Evolutionary conservation across 371 early-diverging fungal species (phyloP).

Genomic region (Saksenaea vasiformis): DNA sequence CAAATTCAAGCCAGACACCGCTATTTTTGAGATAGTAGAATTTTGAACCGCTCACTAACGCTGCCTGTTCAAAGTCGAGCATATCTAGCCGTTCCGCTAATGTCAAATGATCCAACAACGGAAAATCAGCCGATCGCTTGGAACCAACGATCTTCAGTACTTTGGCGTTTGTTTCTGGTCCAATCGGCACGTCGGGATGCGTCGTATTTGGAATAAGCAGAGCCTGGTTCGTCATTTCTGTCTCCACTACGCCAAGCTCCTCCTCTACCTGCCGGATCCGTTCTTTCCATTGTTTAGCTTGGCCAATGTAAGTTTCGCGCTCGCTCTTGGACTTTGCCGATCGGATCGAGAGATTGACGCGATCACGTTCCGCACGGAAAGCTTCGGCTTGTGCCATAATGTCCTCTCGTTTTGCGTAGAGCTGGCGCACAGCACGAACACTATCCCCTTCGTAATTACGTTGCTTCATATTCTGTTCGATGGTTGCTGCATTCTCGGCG

Average conservation of each 20-base stretch:
- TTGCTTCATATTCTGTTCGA: constrained; percentile 51
- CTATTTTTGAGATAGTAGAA: constrained; percentile 87
- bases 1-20: constrained; percentile 86
- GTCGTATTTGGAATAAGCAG: constrained; percentile 75
- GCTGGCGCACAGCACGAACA: constrained; percentile 41
- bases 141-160: constrained; percentile 51
- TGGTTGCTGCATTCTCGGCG: constrained; percentile 39
- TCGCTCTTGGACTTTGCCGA: constrained; percentile 17
- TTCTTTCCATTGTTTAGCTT: constrained; percentile 54
- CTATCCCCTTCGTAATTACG: constrained; percentile 52
- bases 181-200: constrained; percentile 67
- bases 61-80: constrained; percentile 85
- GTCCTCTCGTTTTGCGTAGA: constrained; percentile 49
- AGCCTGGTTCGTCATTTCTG: constrained; percentile 54
- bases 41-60: constrained; percentile 80
- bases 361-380: background rate
- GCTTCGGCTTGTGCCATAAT: background rate
- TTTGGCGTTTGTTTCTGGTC: constrained; percentile 62
- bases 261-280: constrained; percentile 42
- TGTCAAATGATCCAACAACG: constrained; percentile 69
- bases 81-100: constrained; percentile 66
- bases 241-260: constrained; percentile 40
- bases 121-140: constrained; percentile 10
- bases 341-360: constrained; percentile 8
- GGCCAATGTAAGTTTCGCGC: constrained; percentile 34